Base-by-base conservation (phyloP, 345 rosid genomes). In the Diplotaxis tenuifolia region DNA sequence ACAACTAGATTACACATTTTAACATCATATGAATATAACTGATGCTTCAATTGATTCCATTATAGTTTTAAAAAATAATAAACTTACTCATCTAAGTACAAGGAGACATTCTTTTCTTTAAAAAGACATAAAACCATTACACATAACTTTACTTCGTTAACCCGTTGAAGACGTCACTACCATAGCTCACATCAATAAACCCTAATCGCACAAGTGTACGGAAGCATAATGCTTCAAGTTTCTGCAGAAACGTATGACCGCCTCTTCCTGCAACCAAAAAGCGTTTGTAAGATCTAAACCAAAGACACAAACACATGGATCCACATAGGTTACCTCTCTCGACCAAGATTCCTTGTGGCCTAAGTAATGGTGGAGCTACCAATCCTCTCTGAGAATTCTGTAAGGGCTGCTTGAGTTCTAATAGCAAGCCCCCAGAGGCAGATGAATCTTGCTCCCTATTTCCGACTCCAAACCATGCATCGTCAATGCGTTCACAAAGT, bases 151-250 rank as follows among this genome's bases (percentile, higher is more conserved):
- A 72, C 34, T 67, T 62, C 0, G 59, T 79, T 79, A 88, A 81
- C 61, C 90, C 86, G 22, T 63, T 61, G 85, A 87, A 91, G 83
- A 91, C 88, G 69, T 88, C 90, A 82, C 84, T 80, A 31, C 78
- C 82, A 29, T 78, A 80, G 7, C 90, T 94, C 70, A 84, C 71
- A 75, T 69, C 81, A 25, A 64, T 76, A 58, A 88, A 67, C 70
- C 90, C 94, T 83, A 83, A 68, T 67, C 90, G 90, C 60, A 87
- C 68, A 73, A 91, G 87, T 52, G 82, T 72, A 50, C 79, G 76
- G 63, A 77, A 70, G 61, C 70, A 82, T 45, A 86, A 34, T 66
- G 73, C 72, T 55, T 79, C 72, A 62, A 77, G 25, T 74, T 79
- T 83, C 80, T 77, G 75, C 68, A 72, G 62, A 36, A 83, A 75